Base-by-base conservation (phyloP, 176 grass and related monocot species). In the Eragrostis curvula region DNA sequence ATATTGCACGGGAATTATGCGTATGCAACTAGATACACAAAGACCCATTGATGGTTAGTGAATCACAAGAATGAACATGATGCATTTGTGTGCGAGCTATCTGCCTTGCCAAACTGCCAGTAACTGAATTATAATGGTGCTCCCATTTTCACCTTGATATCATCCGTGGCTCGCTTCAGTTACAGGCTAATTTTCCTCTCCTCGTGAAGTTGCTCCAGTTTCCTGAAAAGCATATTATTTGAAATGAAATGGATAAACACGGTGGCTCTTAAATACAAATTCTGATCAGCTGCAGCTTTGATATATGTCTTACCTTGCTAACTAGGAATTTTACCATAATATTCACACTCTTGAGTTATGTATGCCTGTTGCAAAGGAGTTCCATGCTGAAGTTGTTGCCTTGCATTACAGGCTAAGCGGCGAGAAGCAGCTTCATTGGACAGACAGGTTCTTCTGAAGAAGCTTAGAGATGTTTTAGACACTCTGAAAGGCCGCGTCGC, bases 361-460 rank as follows among this genome's bases (percentile, higher is more conserved):
- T 44, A 65, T 12, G 71, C 15, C n/a, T 0, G 2, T 82, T 66
- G 24, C 24, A 73, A 21, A 51, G 41, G 8, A 40, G 13, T 63
- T 58, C 46, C 64, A 48, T 81, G 21, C 68, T 90, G 23, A 61
- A 86, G 5, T 80, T 70, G 2, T 83, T 83, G 17, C 70, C 63
- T 92, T 64, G 30, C 83, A 65, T 88, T 68, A 90, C 91, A 97
- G 96, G 90, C 90, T 36, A 98, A 93, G 66, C 75, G 91, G 81
- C 91, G 96, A 88, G 92, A 98, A 92, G 79, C 80, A 36, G 90
- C 96, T 87, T 98, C 96, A 6, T 56, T 98, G 63, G 92, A 98
- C 75, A 93, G 96, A 61, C 92, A 98, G 78, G 96, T 98, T 66
- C 91, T 98, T 89, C 25, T 98, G 60, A 98, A 98, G 88, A 95